Evolutionary conservation across 2,329 filamentous ascomycete genomes (phyloP), one percentile per base, ranked within the genome.

Genomic region (Alternaria sp.): DNA sequence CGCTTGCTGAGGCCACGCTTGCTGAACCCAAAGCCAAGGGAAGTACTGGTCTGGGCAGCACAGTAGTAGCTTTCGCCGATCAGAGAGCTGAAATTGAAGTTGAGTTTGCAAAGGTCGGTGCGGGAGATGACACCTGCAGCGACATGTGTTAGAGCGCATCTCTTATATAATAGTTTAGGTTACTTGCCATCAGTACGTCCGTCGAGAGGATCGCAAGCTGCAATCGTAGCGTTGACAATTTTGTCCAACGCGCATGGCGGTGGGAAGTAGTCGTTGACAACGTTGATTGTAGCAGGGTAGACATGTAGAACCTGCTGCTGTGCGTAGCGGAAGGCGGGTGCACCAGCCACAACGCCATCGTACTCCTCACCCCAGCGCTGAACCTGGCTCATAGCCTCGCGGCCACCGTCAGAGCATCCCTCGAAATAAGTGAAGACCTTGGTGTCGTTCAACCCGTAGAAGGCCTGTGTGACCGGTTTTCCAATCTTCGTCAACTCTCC

Each of bases 161-260:
- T 20, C 11, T 27, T n/a, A 14, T 18, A 18, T 18, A 14, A 16
- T 5, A 2, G 27, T 3, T 14, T 3, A 22, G 5, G 30, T 22
- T 14, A 48, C 45, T 32, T 32, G 12, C 85, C 85, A 57, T 88
- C 86, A 0, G 78, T 80, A 45, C 79, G 79, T 6, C 86, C 86
- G 57, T 88, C 86, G 6, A 88, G 77, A 8, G 81, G 76, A 62
- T 88, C 86, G 52, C 86, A 89, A 36, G 81, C 81, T 1, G 77
- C 76, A 48, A 88, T 86, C 5, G 85, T 87, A 40, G 79, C 77
- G 67, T 86, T 87, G 20, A 84, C 79, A 46, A 87, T 86, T 67
- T 81, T 82, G 6, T 79, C 76, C 14, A 87, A 67, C 51, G 84
- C 83, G 65, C 82, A 84, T 12, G 79, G 77, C 18, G 74, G 78